Base-by-base conservation (phyloP, 306 rosid species). In the Medicago arabica region DNA sequence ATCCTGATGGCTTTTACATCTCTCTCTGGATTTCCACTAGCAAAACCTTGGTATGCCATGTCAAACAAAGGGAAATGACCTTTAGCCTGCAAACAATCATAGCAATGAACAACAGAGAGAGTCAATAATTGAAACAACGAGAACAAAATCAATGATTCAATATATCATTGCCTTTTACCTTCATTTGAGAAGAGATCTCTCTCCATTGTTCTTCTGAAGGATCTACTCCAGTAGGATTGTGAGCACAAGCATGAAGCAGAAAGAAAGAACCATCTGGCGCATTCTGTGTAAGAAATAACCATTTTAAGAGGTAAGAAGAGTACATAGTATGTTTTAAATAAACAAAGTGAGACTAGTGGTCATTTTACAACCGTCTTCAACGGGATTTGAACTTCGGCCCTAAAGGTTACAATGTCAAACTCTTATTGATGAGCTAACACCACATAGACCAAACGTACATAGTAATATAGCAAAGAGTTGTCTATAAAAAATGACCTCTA, bases 1-100 rank as follows among this genome's bases (percentile, higher is more conserved):
- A 95, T 89, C 82, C 86, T 84, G 81, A 92, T 90, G 65, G 97
- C 87, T 79, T 89, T 90, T 49, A 92, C 99, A 78, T 95, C 97
- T 75, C 75, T 81, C 83, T 92, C 93, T 41, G 97, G 97, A 85
- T 84, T 78, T 43, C 99, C 99, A 72, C 97, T 95, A n/a, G 99
- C 99, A 88, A 95, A 95, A 80, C 98, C 98, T 95, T 95, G 98
- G 81, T 90, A 95, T 72, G 98, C 98, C 97, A 92, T 92, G 89
- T 95, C 98, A 83, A 95, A 95, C 83, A 95, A 86, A 74, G 98
- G 84, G 79, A 92, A 90, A 85, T 92, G 98, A 62, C 92, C 93
- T 80, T 92, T 95, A 49, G 80, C 89, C 98, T 95, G 90, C 61
- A 84, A 89, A 60, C 28, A 75, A 68, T 73, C 25, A 69, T 17